Evolutionary conservation across 805 yeast genomes (phyloP).

Genomic region (Wickerhamiella lipophila): DNA sequence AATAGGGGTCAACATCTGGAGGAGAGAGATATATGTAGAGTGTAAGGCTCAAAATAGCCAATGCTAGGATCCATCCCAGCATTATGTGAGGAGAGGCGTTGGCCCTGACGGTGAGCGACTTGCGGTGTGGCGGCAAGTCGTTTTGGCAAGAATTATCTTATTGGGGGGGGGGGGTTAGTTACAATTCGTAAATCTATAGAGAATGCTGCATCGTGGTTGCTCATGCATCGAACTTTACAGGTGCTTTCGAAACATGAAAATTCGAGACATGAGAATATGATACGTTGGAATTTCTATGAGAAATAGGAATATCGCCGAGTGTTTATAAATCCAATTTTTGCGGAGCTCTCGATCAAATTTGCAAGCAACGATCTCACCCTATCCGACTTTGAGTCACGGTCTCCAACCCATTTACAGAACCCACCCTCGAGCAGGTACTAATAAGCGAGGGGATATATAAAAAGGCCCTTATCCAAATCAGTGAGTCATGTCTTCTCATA

Average conservation of each 20-base stretch:
- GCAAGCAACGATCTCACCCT: neutral
- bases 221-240: neutral
- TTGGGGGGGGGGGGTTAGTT: no score
- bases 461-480: no score
- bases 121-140: no score
- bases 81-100: slow-evolving; percentile 7
- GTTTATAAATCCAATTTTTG: no score
- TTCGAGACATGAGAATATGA: neutral
- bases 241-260: neutral
- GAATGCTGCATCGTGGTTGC: neutral
- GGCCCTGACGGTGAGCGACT: neutral
- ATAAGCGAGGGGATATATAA: no score
- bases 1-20: slow-evolving; percentile 28
- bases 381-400: neutral
- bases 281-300: no score
- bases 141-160: no score
- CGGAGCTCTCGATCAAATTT: no score
- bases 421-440: neutral
- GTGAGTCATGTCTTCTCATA: slow-evolving; percentile 37
- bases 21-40: slow-evolving; percentile 21
- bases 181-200: no score
- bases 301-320: no score
- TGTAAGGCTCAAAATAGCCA: slow-evolving; percentile 15
- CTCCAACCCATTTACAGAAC: neutral
- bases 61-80: slow-evolving; percentile 18